Conservation (phyloP, 305 asterid species). For the Salvia sclarea region DNA sequence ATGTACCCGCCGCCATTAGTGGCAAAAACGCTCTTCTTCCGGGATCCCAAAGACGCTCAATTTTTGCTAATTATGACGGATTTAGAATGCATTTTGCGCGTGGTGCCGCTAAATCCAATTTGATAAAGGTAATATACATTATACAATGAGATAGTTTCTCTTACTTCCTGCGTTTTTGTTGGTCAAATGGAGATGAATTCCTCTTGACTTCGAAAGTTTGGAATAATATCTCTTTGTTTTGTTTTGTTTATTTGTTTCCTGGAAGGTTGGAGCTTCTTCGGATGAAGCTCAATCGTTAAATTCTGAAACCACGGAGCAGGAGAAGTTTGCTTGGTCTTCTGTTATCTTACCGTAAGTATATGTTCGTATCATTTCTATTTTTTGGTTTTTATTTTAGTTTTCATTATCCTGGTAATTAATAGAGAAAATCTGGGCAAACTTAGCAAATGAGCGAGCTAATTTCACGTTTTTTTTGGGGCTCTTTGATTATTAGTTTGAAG, state of each 20-base stretch:
- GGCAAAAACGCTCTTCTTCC: slow-evolving; percentile 15
- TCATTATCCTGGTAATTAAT: neutral
- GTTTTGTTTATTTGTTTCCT: neutral
- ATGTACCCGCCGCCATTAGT: neutral
- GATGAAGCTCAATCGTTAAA: slow-evolving; percentile 52
- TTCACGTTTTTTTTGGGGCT: neutral
- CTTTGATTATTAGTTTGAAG: slow-evolving; percentile 1
- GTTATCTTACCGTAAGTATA: slow-evolving; percentile 83
- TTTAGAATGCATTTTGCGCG: slow-evolving; percentile 27
- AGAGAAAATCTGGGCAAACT: neutral
- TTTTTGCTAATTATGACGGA: slow-evolving; percentile 20
- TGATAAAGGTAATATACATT: slow-evolving; percentile 37
- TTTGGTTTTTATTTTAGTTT: neutral
- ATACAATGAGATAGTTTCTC: neutral
- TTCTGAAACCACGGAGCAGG: slow-evolving; percentile 52
- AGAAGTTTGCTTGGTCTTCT: slow-evolving; percentile 81
- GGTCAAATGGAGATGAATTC: slow-evolving; percentile 12
- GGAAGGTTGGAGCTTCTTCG: slow-evolving; percentile 68
- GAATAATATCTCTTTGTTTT: too few relatives aligned
- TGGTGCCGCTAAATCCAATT: slow-evolving; percentile 29
- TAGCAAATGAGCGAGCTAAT: neutral
- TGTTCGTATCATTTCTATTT: neutral
- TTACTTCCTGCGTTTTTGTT: neutral
- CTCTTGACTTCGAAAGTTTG: slow-evolving; percentile 11
- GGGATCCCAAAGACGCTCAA: slow-evolving; percentile 30